Evolutionary conservation across 2,329 filamentous ascomycete species (phyloP), one percentile per base, ranked within the genome.

Genomic region (Pyricularia sp.): DNA sequence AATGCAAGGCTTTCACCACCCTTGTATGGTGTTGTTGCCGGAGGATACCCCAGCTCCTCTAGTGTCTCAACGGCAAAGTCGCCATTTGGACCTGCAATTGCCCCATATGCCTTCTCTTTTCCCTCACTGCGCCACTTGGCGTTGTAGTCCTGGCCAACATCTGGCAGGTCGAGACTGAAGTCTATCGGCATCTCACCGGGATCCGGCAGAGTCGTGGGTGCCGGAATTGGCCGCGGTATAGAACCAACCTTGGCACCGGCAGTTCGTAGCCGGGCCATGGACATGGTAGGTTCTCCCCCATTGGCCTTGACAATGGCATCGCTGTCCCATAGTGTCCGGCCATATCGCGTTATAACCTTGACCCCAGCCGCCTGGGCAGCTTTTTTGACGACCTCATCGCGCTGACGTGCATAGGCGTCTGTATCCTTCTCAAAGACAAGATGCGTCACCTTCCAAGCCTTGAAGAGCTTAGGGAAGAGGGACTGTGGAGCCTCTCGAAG

Each of bases 341-440:
- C 89, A 28, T 78, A 80, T 62, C 78, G 81, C 12, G 82, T 75
- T n/a, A 92, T 77, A 24, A 92, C 86, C 70, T 88, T 72, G 1
- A 92, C 86, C 1, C 88, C 88, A 0, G 86, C 85, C 60, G 84
- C 76, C 68, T 81, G 77, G 4, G 88, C 88, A n/a, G 86, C 74
- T 19, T 79, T 73, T 40, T 80, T 74, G 12, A 93, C 81, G 22
- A 77, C 75, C 1, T 78, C 78, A 73, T 93, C 89, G 62, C 89
- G 76, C 55, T 85, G 81, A 19, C 83, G 79, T 4, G 79, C 88
- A 74, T 92, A 92, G 0, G 86, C 79, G 76, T 93, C 89, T 0
- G 88, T 90, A 70, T 92, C 89, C 70, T 88, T 89, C 72, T 93
- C 89, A 69, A 91, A 92, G 0, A 91, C 88, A 5, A 92, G 75